Base-by-base conservation (phyloP, 2,329 filamentous ascomycete species). In the Pseudogymnoascus sp. region DNA sequence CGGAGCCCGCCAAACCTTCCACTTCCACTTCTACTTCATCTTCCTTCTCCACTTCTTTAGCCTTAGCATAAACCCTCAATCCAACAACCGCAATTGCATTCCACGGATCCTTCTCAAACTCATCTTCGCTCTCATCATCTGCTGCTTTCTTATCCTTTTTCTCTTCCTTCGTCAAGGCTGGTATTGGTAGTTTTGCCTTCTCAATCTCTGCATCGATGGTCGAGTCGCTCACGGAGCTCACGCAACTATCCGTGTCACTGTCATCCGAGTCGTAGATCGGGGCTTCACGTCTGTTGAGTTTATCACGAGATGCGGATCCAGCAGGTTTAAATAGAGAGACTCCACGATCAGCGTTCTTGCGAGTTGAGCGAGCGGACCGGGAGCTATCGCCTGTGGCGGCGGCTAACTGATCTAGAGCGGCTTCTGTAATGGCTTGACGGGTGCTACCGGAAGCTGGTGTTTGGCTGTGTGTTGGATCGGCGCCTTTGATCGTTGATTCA, bases 31-130 rank as follows among this genome's bases (percentile, higher is more conserved):
- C 56, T 16, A 35, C 44, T 59, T 35, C 3, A 60, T 60, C 21
- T 23, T 56, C 23, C 71, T 68, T 0, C 68, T 69, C 72, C 7
- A 67, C 70, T 14, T 70, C 71, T 0, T 70, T 67, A 0, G 74
- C 76, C 68, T 82, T 82, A 70, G 81, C 79, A 71, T 86, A 87
- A 5, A 87, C 80, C 4, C 83, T 79, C 61, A 87, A 74, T 0
- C 85, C 84, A 0, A 87, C 79, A 16, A 86, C 81, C 61, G 79
- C 82, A 53, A 87, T 79, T 3, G 84, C 84, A 69, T 87, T 86
- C 84, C 85, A 87, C 1, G 83, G 81, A 23, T 83, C 79, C 23
- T 77, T 75, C 66, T 83, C 79, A 59, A 80, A 81, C 63, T 84
- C 82, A 66, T 83, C 82, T 8, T 77, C 77, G 18, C 82, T 79